Evolutionary conservation across 495 filamentous ascomycete species (phyloP).

Genomic region (Hypoxylon lienhwacheense): DNA sequence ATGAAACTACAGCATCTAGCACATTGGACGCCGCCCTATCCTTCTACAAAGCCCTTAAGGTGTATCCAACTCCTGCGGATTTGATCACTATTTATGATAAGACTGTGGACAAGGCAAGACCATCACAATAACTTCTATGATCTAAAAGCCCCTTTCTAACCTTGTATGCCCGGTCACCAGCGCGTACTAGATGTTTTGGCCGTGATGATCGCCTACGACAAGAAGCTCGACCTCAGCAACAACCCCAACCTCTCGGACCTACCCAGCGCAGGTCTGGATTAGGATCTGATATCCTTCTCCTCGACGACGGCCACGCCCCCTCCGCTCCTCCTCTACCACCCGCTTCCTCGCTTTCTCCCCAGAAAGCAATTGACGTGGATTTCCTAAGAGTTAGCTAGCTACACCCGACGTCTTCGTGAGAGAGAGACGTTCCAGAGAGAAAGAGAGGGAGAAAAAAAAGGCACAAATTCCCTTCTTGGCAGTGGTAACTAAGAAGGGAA

Average conservation of each 20-base stretch:
- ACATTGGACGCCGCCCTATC: constrained; percentile 83
- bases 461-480: no score
- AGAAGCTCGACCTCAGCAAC: constrained; percentile 60
- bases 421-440: no score
- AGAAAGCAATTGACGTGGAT: no score
- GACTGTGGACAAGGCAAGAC: constrained; percentile 81
- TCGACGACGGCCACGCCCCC: no score
- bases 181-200: constrained; percentile 92
- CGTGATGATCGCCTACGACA: constrained; percentile 95
- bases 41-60: constrained; percentile 98
- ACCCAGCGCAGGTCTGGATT: constrained; percentile 51
- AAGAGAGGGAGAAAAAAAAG: no score
- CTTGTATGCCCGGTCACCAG: constrained; percentile 41
- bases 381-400: no score
- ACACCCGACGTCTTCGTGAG: no score
- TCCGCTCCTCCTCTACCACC: background rate
- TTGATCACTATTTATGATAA: constrained; percentile 97
- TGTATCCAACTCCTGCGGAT: constrained; percentile 91
- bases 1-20: constrained; percentile 59
- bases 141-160: constrained; percentile 22
- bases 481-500: no score
- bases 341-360: no score
- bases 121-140: background rate
- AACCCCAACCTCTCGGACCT: constrained; percentile 44
- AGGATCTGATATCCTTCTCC: constrained; percentile 13